A percentile compares a stretch with the other conserved stretches of the same genome.
Evolutionary conservation across 495 filamentous ascomycete species (phyloP).

Genomic region (Lentithecium fluviatile): DNA sequence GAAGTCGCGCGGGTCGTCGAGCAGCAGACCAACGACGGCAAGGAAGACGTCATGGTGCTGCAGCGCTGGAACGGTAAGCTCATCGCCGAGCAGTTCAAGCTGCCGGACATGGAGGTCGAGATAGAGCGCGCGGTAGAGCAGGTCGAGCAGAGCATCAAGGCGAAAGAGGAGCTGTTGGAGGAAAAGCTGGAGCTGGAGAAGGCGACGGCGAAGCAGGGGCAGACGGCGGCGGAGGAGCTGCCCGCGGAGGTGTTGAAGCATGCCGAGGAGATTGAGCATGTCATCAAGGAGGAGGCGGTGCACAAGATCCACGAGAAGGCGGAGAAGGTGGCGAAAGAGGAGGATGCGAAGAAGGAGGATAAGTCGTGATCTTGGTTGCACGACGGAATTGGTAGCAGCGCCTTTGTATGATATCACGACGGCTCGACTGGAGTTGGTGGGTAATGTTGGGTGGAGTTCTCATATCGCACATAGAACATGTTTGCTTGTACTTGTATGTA

Average conservation of each 20-base stretch:
- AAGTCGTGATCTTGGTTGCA: neutral
- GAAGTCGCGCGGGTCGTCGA: slow-evolving; percentile 67
- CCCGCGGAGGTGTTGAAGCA: slow-evolving; percentile 12
- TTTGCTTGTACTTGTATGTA: too few species aligned
- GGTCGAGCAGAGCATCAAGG: slow-evolving; percentile 60
- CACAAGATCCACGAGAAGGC: slow-evolving; percentile 25
- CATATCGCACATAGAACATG: too few species aligned
- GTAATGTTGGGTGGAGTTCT: too few species aligned
- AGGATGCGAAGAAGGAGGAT: neutral
- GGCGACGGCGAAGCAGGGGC: slow-evolving; percentile 26
- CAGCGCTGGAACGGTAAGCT: slow-evolving; percentile 48
- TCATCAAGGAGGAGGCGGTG: slow-evolving; percentile 16
- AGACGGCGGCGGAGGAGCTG: slow-evolving; percentile 14
- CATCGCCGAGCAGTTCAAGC: slow-evolving; percentile 44
- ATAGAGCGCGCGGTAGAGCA: slow-evolving; percentile 87
- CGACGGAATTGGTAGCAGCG: neutral
- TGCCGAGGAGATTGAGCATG: slow-evolving; percentile 11
- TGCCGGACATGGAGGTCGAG: slow-evolving; percentile 83
- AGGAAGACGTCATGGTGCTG: slow-evolving; percentile 45
- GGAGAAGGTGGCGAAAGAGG: slow-evolving; percentile 2
- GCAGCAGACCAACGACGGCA: slow-evolving; percentile 38
- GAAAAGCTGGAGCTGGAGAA: slow-evolving; percentile 45
- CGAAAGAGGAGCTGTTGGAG: slow-evolving; percentile 51
- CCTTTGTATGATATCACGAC: neutral
- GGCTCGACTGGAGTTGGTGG: neutral